phyloP scores from a whole-genome alignment of 768 basidiomycete genomes.

The Mycena leptocephala region DNA sequence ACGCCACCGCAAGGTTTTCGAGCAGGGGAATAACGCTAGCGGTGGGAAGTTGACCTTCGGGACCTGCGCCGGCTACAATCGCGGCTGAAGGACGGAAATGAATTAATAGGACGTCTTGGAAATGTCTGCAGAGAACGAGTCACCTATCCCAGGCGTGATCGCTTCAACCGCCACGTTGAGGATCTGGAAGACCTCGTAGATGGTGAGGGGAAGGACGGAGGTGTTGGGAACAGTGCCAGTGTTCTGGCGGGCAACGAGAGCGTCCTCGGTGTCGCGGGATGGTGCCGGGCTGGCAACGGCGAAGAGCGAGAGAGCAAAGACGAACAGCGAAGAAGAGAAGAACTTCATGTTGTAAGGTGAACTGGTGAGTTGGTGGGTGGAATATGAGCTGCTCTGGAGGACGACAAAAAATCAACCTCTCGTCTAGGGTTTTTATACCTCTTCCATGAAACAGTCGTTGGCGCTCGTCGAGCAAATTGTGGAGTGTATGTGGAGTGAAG shows the following conservation, averaged over 20 bases:
- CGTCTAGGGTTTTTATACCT: not conserved
- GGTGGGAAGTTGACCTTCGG: not conserved
- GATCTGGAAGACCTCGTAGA: constrained; percentile 20
- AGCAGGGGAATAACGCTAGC: constrained; percentile 4
- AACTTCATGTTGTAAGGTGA: not conserved
- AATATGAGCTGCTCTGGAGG: not conserved
- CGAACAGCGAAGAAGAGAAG: constrained; percentile 1
- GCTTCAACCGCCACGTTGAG: constrained; percentile 1
- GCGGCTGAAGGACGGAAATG: not conserved
- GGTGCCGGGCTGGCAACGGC: not conserved
- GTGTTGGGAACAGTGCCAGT: not conserved
- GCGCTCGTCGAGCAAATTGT: not conserved
- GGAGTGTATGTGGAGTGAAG: no score
- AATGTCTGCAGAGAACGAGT: not conserved
- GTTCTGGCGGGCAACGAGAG: not conserved
- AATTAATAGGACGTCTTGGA: not conserved
- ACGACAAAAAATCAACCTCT: not conserved
- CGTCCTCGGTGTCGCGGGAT: not conserved
- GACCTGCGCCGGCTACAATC: not conserved
- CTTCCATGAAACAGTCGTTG: not conserved
- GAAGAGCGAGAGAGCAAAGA: not conserved
- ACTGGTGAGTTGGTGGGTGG: no score
- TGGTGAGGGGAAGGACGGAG: constrained; percentile 18
- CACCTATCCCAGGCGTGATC: constrained; percentile 5
- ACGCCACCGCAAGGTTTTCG: not conserved